Evolutionary conservation across 768 basidiomycete genomes (phyloP).

Genomic region (Ramaria sp.): DNA sequence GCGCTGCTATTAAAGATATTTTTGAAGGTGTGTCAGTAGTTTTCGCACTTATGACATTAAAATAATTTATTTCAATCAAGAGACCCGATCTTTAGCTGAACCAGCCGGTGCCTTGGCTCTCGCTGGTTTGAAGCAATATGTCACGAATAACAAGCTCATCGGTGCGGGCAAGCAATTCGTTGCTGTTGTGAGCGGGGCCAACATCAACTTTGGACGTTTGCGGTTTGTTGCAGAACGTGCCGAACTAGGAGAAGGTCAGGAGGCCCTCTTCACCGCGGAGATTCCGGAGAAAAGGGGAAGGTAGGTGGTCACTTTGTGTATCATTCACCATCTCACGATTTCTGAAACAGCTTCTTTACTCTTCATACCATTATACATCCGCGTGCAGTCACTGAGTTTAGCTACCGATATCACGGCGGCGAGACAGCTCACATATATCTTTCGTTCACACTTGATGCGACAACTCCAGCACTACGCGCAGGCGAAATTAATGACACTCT

Average conservation of each 20-base stretch:
- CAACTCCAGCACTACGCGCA: conserved; percentile 28
- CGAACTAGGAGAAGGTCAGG: conserved; percentile 90
- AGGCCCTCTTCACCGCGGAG: conserved; percentile 88
- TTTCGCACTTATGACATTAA: conserved; percentile 1
- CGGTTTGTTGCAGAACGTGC: conserved; percentile 99
- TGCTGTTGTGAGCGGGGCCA: conserved; percentile 88
- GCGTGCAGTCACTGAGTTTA: conserved; percentile 89
- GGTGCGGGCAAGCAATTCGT: conserved; percentile 84
- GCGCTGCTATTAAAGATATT: conserved; percentile 97
- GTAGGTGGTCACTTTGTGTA: conserved; percentile 25
- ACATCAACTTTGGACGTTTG: conserved; percentile 97
- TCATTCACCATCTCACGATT: conserved; percentile 2
- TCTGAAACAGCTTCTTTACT: conserved; percentile 59
- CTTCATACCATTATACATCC: conserved; percentile 85
- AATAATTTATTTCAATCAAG: conserved; percentile 28
- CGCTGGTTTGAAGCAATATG: conserved; percentile 85
- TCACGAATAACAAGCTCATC: conserved; percentile 67
- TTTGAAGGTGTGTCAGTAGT: conserved; percentile 66
- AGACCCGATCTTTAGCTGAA: conserved; percentile 93
- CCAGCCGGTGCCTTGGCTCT: conserved; percentile 90
- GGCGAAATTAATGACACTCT: conserved; percentile 60
- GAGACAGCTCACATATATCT: conserved; percentile 77
- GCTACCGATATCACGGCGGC: conserved; percentile 73
- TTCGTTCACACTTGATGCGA: conserved; percentile 75
- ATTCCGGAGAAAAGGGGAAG: conserved; percentile 90